These are phyloP conservation scores for Phytophthora sp. DNA, from an alignment of 352 stramenopile genomes.

Conservation along the genomic window DNA sequence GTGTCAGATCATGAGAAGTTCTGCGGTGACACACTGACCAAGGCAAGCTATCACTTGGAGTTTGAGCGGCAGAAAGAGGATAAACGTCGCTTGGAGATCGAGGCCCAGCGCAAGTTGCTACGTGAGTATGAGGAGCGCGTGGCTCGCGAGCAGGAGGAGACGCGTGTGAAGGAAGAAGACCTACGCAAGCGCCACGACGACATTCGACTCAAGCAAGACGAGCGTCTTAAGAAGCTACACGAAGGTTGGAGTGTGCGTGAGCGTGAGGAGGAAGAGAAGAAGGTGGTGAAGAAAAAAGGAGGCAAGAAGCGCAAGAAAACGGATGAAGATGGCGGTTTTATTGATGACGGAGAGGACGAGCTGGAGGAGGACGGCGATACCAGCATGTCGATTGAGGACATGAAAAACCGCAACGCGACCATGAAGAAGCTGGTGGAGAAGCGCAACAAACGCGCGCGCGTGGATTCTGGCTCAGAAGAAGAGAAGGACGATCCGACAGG, in stretches of 20 bases:
- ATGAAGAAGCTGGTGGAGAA: slow-evolving; percentile 90
- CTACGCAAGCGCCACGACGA: slow-evolving; percentile 63
- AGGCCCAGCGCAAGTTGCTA: slow-evolving; percentile 81
- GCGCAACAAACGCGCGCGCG: slow-evolving; percentile 72
- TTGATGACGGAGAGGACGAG: slow-evolving; percentile 61
- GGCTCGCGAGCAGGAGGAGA: slow-evolving; percentile 65
- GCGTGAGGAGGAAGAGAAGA: slow-evolving; percentile 84
- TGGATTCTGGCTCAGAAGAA: slow-evolving; percentile 61
- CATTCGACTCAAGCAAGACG: slow-evolving; percentile 82
- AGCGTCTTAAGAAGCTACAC: slow-evolving; percentile 81
- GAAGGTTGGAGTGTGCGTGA: slow-evolving; percentile 86
- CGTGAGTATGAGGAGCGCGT: slow-evolving; percentile 84
- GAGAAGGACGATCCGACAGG: slow-evolving; percentile 67
- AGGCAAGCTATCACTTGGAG: slow-evolving; percentile 89
- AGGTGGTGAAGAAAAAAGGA: slow-evolving; percentile 72
- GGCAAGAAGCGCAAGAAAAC: slow-evolving; percentile 84
- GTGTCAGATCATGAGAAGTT: slow-evolving; percentile 89
- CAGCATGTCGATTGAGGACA: slow-evolving; percentile 88
- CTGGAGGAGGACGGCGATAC: slow-evolving; percentile 68
- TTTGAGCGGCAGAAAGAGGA: slow-evolving; percentile 90
- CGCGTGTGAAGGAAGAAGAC: slow-evolving; percentile 62
- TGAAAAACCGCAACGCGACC: slow-evolving; percentile 89
- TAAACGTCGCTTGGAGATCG: slow-evolving; percentile 82
- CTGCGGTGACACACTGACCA: slow-evolving; percentile 84
- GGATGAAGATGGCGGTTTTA: slow-evolving; percentile 74